Conservation (phyloP, 2,329 filamentous ascomycete species). For the Tolypocladium nubicola region DNA sequence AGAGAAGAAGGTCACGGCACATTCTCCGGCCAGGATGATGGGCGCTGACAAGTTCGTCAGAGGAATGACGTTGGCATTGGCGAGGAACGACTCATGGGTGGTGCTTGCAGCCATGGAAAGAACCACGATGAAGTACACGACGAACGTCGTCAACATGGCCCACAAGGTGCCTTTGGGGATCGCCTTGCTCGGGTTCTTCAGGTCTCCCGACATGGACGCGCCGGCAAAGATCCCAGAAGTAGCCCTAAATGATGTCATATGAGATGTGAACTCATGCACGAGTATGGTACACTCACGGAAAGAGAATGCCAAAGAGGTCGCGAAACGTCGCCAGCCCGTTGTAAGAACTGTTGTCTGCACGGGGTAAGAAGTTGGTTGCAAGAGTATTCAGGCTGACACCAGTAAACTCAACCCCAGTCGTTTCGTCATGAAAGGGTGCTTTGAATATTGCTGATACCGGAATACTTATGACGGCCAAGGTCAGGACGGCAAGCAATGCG, state of each 20-base stretch:
- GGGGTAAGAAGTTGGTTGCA: slow-evolving; percentile 63
- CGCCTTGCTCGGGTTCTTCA: slow-evolving; percentile 71
- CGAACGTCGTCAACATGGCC: slow-evolving; percentile 65
- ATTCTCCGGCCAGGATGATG: slow-evolving; percentile 70
- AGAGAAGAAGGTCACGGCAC: slow-evolving; percentile 75
- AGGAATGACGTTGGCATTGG: slow-evolving; percentile 70
- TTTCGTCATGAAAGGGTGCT: slow-evolving; percentile 53
- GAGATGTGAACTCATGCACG: slow-evolving; percentile 11
- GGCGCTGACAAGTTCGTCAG: slow-evolving; percentile 66
- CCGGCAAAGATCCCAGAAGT: slow-evolving; percentile 54
- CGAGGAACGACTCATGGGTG: slow-evolving; percentile 61
- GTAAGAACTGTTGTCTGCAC: slow-evolving; percentile 51
- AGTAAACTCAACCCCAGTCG: slow-evolving; percentile 62
- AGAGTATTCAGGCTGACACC: slow-evolving; percentile 64
- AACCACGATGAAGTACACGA: slow-evolving; percentile 67
- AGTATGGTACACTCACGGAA: slow-evolving; percentile 37
- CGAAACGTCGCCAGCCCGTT: slow-evolving; percentile 61
- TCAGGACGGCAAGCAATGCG: slow-evolving; percentile 58
- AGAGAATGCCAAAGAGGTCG: slow-evolving; percentile 76
- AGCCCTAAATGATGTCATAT: slow-evolving; percentile 19
- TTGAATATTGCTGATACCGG: slow-evolving; percentile 64
- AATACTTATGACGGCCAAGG: slow-evolving; percentile 69
- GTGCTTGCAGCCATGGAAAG: slow-evolving; percentile 69
- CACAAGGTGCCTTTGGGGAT: slow-evolving; percentile 79
- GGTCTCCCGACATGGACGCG: slow-evolving; percentile 82